Conservation (phyloP, 257 asterid genomes). For the Solanum etuberosum region DNA sequence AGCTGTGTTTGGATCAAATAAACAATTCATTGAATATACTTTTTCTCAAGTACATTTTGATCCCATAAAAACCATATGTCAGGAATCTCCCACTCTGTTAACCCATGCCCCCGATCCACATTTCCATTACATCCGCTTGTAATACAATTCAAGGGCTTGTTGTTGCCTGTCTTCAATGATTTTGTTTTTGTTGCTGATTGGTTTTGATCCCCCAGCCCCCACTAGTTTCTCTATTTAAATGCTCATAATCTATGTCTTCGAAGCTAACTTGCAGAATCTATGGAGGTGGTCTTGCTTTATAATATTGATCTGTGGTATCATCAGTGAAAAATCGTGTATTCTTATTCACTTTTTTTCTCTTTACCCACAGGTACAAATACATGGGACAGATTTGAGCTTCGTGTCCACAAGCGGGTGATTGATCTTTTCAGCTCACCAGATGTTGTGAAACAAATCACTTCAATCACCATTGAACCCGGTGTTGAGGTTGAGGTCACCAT, state of each 20-base stretch:
- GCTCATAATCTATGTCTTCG: not conserved
- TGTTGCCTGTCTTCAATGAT: not conserved
- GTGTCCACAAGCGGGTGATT: not conserved
- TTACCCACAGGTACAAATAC: not conserved
- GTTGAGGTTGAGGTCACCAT: slow-evolving; percentile 1
- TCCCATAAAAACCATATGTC: not conserved
- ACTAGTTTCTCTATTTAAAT: not conserved
- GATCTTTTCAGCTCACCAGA: slow-evolving; percentile 1
- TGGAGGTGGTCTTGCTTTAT: not conserved
- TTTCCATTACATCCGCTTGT: not conserved
- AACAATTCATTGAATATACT: not conserved
- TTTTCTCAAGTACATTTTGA: not conserved
- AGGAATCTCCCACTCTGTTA: not conserved
- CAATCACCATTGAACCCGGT: slow-evolving; percentile 3
- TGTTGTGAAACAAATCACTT: not conserved
- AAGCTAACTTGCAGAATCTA: not conserved
- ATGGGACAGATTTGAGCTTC: slow-evolving; percentile 2
- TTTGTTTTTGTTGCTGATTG: not conserved
- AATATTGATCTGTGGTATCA: not conserved
- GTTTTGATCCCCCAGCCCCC: not conserved
- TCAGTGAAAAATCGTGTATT: not conserved
- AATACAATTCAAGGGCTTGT: not conserved
- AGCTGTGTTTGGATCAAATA: not conserved
- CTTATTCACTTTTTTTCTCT: not conserved
- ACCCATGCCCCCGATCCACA: not conserved